Conservation (phyloP, 768 basidiomycete species). For the Gloeophyllum trabeum region DNA sequence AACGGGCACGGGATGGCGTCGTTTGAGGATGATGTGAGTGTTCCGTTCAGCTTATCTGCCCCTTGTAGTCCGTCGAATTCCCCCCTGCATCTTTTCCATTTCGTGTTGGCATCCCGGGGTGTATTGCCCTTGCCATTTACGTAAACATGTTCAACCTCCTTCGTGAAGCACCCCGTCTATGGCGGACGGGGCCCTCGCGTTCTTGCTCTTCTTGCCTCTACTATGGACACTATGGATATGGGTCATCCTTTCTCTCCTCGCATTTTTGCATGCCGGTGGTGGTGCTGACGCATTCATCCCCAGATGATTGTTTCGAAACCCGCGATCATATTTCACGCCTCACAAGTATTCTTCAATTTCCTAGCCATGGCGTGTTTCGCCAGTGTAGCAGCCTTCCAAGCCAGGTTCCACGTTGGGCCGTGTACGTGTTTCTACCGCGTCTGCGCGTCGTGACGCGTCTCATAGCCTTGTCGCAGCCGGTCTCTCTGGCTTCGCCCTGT, state of each 20-base stretch:
- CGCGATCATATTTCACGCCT: constrained; percentile 62
- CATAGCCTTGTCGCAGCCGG: constrained; percentile 44
- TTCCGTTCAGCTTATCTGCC: constrained; percentile 1
- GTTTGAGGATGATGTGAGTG: constrained; percentile 66
- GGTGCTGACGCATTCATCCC: no score
- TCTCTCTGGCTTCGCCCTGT: constrained; percentile 76
- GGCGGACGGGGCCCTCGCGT: constrained; percentile 37
- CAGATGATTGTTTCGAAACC: constrained; percentile 90
- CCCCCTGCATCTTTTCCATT: neutral
- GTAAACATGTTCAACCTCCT: constrained; percentile 30
- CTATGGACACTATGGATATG: constrained; percentile 60
- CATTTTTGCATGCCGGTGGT: constrained; percentile 7
- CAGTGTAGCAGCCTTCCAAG: constrained; percentile 81
- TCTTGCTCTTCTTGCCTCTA: constrained; percentile 56
- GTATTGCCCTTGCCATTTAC: constrained; percentile 19
- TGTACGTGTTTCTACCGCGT: constrained; percentile 42
- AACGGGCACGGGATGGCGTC: constrained; percentile 42
- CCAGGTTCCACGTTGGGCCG: constrained; percentile 73
- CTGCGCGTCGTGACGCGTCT: neutral
- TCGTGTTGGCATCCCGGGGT: constrained; percentile 5
- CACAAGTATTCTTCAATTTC: constrained; percentile 88
- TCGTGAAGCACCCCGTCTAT: constrained; percentile 10
- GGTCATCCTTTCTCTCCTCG: constrained; percentile 28
- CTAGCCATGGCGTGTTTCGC: constrained; percentile 88
- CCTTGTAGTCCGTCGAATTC: constrained; percentile 1